These are phyloP conservation scores for Neurospora sp. DNA, from an alignment of 2,329 filamentous ascomycete genomes.

Conservation along the genomic window DNA sequence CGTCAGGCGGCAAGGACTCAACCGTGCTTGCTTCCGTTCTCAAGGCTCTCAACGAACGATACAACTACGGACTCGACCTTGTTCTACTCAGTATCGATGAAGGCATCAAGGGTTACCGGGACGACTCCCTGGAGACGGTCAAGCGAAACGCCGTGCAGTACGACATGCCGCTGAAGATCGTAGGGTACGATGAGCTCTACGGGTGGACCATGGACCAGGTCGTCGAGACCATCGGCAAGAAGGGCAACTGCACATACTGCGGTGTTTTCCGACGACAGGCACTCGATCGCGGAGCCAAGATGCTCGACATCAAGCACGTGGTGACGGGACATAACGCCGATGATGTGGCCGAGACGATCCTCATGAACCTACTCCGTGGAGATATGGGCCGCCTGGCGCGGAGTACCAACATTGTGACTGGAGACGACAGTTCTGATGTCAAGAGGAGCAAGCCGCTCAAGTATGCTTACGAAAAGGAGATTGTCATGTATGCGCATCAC, in stretches of 20 bases:
- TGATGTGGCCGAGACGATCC: constrained; percentile 90
- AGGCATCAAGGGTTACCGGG: constrained; percentile 92
- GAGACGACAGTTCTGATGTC: constrained; percentile 68
- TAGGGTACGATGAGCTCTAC: constrained; percentile 89
- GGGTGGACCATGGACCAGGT: constrained; percentile 99
- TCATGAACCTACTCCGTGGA: constrained; percentile 92
- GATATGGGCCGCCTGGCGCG: constrained; percentile 80
- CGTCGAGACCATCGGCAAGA: constrained; percentile 91
- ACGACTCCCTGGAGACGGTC: constrained; percentile 92
- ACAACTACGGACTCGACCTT: constrained; percentile 77
- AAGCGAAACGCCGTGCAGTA: constrained; percentile 90
- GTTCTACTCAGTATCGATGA: constrained; percentile 89
- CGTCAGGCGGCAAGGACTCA: constrained; percentile 94
- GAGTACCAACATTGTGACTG: constrained; percentile 83
- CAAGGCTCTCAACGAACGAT: constrained; percentile 85
- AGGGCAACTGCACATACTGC: constrained; percentile 98
- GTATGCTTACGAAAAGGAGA: constrained; percentile 98
- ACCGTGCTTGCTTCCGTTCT: constrained; percentile 91
- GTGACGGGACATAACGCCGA: constrained; percentile 98
- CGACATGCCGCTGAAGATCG: constrained; percentile 80
- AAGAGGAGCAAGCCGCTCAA: constrained; percentile 95
- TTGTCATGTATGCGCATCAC: constrained; percentile 94
- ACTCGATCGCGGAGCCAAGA: constrained; percentile 81
- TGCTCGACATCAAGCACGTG: constrained; percentile 80
- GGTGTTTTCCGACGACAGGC: constrained; percentile 93